Base-by-base conservation (phyloP, 257 asterid genomes). In the Parsonsia alboflavescens region DNA sequence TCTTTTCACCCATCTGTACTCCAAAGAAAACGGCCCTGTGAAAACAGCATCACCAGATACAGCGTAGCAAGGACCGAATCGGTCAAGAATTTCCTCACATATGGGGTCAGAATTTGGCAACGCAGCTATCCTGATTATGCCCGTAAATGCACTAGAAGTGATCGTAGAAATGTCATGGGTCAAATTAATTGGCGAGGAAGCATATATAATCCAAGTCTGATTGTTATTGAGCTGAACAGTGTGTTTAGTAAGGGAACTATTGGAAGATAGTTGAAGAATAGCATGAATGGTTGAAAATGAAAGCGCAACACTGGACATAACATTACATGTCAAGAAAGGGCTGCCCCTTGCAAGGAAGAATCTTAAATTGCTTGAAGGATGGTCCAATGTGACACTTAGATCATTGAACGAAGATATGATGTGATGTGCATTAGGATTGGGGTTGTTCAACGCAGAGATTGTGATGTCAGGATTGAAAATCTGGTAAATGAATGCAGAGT, bases 271-370 rank as follows among this genome's bases (percentile, higher is more conserved):
- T 33, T 84, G 84, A 46, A 90, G 85, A 88, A 94, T 75, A 48
- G 97, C 93, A 56, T 94, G 99, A 81, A 90, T 75, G 42, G 99
- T 94, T 0, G 97, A 89, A 82, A 94, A 86, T 17, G 87, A 90
- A 56, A 94, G 82, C 0, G 82, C 73, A 17, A 71, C 87, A 1
- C 75, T 65, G 9, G 73, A 74, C 83, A 70, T 16, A 21, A 88
- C 93, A 16, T 79, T 66, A 72, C 93, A 89, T 3, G 99, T 94
- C 81, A 90, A 45, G 78, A 85, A 94, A 50, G 99, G 99, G 63
- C 96, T 89, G 44, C 99, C 99, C 57, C 97, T 78, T 58, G 85
- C 97, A 33, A 94, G 97, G 66, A 80, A 88, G 84, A 90, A 90
- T 71, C 95, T 80, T 1, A 94, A 86, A 81, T 83, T 84, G 73